Evolutionary conservation across 495 filamentous ascomycete genomes (phyloP).

Genomic region (Usnea hakonensis): DNA sequence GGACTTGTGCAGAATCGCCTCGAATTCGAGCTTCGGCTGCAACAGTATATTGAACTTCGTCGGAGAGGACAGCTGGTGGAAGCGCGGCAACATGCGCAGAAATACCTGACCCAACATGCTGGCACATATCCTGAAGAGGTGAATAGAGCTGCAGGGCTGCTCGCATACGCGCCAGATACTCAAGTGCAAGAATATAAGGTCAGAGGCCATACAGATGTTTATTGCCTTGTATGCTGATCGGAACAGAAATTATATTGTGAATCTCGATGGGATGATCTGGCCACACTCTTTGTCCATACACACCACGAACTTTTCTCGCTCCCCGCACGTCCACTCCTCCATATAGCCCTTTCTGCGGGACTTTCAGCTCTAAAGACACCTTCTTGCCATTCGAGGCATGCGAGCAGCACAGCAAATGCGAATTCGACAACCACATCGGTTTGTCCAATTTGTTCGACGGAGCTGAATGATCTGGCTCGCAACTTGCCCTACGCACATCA

Average conservation of each 20-base stretch:
- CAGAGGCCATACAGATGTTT: conserved; percentile 16
- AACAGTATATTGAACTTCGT: conserved; percentile 90
- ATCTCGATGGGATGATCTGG: conserved; percentile 64
- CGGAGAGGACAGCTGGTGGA: conserved; percentile 63
- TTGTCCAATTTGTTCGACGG: conserved; percentile 91
- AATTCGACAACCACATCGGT: conserved; percentile 55
- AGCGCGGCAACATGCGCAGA: conserved; percentile 73
- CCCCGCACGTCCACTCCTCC: conserved; percentile 74
- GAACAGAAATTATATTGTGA: conserved; percentile 62
- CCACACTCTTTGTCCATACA: conserved; percentile 75
- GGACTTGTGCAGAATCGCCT: conserved; percentile 57
- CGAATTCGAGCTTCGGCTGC: conserved; percentile 88
- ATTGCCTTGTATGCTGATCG: conserved; percentile 16
- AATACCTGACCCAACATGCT: conserved; percentile 60
- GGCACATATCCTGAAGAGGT: conserved; percentile 63
- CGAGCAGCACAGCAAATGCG: conserved; percentile 50
- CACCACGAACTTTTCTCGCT: conserved; percentile 84
- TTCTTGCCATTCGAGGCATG: conserved; percentile 70
- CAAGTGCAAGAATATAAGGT: conserved; percentile 57
- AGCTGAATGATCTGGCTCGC: conserved; percentile 83
- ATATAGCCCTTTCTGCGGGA: conserved; percentile 84
- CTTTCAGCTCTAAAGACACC: conserved; percentile 94
- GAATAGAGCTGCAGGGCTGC: conserved; percentile 65
- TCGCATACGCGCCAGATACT: conserved; percentile 63
- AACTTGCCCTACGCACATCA: conserved; percentile 91